Conservation (phyloP, 164 flowering plant genomes). For the Malania oleifera region DNA sequence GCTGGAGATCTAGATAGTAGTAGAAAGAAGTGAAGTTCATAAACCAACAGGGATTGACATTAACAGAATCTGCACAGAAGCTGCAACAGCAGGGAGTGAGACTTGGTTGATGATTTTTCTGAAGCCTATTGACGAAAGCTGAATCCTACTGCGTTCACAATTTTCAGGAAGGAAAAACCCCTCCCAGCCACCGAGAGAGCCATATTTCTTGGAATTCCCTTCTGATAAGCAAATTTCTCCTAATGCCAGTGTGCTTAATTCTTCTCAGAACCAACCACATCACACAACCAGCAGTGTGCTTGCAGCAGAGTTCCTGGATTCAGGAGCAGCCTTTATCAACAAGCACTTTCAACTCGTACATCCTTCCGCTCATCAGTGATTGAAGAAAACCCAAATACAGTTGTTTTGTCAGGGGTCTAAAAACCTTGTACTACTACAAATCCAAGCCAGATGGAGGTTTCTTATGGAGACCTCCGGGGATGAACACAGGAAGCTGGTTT, state of each 20-base stretch:
- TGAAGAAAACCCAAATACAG: background rate
- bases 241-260: too few species aligned
- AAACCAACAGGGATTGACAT: too few species aligned
- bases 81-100: constrained; percentile 13
- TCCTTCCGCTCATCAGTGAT: background rate
- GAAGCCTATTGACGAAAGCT: background rate
- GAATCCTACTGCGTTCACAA: background rate
- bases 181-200: background rate
- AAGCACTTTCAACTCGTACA: background rate
- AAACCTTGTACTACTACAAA: constrained; percentile 14
- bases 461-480: constrained; percentile 44
- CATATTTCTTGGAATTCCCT: background rate
- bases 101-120: background rate
- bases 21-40: too few species aligned
- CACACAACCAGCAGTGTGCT: background rate
- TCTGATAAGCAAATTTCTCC: background rate
- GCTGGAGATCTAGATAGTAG: too few species aligned
- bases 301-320: background rate
- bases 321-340: constrained; percentile 6
- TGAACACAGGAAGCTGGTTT: constrained; percentile 78
- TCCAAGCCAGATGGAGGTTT: constrained; percentile 28
- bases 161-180: background rate
- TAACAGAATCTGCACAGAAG: too few species aligned
- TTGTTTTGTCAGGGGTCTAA: background rate
- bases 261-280: too few species aligned